Evolutionary conservation across 345 rosid genomes (phyloP).

Genomic region (Heritiera littoralis): DNA sequence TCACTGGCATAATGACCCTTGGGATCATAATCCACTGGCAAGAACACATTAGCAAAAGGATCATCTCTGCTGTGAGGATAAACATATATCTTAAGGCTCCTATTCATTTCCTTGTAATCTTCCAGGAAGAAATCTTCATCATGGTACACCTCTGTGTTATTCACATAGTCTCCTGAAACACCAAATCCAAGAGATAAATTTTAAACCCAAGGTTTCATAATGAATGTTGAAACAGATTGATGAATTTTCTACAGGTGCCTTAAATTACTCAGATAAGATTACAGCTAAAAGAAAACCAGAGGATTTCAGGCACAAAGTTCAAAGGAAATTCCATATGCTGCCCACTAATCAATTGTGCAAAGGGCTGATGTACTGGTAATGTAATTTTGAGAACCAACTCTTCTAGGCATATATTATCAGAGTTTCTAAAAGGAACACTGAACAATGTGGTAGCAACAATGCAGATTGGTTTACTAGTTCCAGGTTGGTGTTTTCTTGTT

Average conservation of each 20-base stretch:
- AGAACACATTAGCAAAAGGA: conserved; percentile 43
- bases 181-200: neutral
- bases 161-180: conserved; percentile 20
- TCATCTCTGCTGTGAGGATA: conserved; percentile 51
- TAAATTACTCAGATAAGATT: too few relatives aligned
- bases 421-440: too few relatives aligned
- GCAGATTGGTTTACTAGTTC: too few relatives aligned
- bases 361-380: too few relatives aligned
- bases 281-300: neutral
- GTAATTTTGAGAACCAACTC: too few relatives aligned
- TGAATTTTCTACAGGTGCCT: neutral
- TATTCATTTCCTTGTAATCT: conserved; percentile 53
- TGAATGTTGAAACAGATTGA: neutral
- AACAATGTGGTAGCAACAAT: too few relatives aligned
- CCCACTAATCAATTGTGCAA: too few relatives aligned
- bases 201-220: neutral
- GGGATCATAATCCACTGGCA: conserved; percentile 33
- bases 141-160: conserved; percentile 40
- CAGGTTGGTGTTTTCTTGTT: too few relatives aligned
- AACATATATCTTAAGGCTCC: conserved; percentile 51
- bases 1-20: conserved; percentile 43
- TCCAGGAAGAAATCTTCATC: conserved; percentile 41
- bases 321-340: too few relatives aligned
- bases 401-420: too few relatives aligned
- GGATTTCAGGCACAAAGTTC: neutral